Percentiles rank a stretch among this genome's conserved stretches.
These are phyloP conservation scores for Aureobasidium sp. DNA, from an alignment of 2,329 filamentous ascomycete genomes.

Conservation along the genomic window DNA sequence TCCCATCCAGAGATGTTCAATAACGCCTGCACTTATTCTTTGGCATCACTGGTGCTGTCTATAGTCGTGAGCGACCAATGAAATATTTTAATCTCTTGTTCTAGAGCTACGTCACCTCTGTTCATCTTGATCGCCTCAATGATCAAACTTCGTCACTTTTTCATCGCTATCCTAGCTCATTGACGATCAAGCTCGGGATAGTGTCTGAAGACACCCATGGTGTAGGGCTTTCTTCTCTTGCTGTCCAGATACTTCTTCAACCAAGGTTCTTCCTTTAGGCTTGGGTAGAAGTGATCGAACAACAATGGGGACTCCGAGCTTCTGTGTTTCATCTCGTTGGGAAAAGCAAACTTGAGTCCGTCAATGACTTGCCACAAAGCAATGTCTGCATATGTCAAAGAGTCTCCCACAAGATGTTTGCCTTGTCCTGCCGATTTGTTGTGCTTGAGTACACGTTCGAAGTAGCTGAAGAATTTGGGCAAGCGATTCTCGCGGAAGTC, in stretches of 20 bases:
- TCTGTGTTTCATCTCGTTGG: constrained; percentile 54
- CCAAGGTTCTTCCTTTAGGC: constrained; percentile 55
- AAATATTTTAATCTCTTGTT: neutral
- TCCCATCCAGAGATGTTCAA: too few species aligned
- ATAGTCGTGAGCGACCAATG: neutral
- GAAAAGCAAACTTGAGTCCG: constrained; percentile 58
- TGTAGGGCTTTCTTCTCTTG: constrained; percentile 55
- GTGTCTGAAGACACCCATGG: constrained; percentile 60
- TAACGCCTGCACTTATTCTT: too few species aligned
- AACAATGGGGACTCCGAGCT: constrained; percentile 54
- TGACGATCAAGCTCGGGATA: constrained; percentile 64
- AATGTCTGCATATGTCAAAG: constrained; percentile 64
- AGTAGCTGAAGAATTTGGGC: constrained; percentile 66
- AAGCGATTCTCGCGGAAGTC: constrained; percentile 56
- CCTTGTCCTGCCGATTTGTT: constrained; percentile 51
- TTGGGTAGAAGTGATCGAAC: constrained; percentile 55
- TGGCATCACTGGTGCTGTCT: neutral
- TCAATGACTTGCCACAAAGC: constrained; percentile 62
- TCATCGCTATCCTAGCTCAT: constrained; percentile 19
- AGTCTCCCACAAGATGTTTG: constrained; percentile 59
- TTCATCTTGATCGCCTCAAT: neutral
- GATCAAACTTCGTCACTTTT: neutral
- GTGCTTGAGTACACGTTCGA: constrained; percentile 57
- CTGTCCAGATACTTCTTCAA: constrained; percentile 65
- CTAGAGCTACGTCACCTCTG: neutral